These are phyloP conservation scores for Eimeria tenella DNA, from an alignment of 169 alveolate species.

Conservation along the genomic window DNA sequence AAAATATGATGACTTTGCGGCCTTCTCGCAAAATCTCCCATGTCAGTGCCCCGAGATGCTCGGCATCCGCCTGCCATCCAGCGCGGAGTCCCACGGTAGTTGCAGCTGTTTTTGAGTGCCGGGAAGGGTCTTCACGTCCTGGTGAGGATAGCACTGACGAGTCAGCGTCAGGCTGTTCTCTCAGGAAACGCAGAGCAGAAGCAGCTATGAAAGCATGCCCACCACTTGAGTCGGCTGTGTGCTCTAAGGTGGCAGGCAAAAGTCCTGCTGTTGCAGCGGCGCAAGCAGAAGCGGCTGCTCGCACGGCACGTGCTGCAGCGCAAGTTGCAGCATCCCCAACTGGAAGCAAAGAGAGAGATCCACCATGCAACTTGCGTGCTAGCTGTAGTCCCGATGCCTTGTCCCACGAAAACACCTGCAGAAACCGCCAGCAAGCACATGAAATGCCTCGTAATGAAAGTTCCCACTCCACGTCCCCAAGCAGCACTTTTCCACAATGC, in stretches of 20 bases:
- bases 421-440: not conserved
- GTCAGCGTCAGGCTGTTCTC: constrained; percentile 3
- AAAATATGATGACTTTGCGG: constrained; percentile 82
- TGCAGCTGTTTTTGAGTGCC: not conserved
- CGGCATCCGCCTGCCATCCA: constrained; percentile 78
- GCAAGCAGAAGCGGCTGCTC: constrained; percentile 39
- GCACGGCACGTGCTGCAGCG: constrained; percentile 73
- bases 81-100: not conserved
- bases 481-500: too few relatives aligned
- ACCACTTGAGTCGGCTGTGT: not conserved
- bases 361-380: constrained; percentile 51
- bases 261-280: constrained; percentile 21
- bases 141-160: not conserved
- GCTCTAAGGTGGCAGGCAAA: not conserved
- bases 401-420: constrained; percentile 61
- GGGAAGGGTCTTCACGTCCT: not conserved
- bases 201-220: constrained; percentile 58
- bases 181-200: constrained; percentile 46
- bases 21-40: constrained; percentile 83
- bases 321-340: constrained; percentile 28
- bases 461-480: too few relatives aligned
- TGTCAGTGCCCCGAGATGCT: constrained; percentile 79
- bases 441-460: not conserved
- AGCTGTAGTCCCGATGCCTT: constrained; percentile 44
- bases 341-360: constrained; percentile 50